Percentiles rank a stretch among this genome's conserved stretches.
Evolutionary conservation across 202 grass and related monocot species (phyloP).

Genomic region (Musa balbisiana): DNA sequence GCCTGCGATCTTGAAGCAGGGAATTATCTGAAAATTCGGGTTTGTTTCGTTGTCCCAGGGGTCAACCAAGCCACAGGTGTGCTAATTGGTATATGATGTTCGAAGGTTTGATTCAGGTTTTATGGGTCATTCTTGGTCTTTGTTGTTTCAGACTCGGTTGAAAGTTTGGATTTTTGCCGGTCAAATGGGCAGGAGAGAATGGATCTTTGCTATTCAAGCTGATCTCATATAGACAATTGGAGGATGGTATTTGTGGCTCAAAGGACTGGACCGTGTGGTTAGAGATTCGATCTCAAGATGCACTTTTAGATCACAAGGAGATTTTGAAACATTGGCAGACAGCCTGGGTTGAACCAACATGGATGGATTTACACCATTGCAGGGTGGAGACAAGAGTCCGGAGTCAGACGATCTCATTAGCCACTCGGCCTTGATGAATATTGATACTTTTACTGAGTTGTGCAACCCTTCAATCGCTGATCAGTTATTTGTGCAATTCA

Average conservation of each 20-base stretch:
- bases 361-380: conserved; percentile 13
- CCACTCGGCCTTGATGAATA: conserved; percentile 43
- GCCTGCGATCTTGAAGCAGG: background rate
- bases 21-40: background rate
- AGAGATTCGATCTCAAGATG: background rate
- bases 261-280: background rate
- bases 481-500: conserved; percentile 49
- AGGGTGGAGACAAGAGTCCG: conserved; percentile 21
- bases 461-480: conserved; percentile 46
- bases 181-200: background rate
- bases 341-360: conserved; percentile 1
- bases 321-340: background rate
- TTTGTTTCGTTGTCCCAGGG: background rate
- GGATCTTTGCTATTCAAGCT: background rate
- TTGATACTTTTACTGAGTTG: conserved; percentile 63
- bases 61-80: background rate
- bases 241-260: background rate
- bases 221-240: background rate
- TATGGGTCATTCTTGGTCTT: background rate
- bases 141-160: background rate
- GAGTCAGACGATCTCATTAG: conserved; percentile 47
- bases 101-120: background rate
- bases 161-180: background rate
- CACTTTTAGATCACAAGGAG: background rate
- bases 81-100: background rate